Percentiles rank a stretch among this genome's conserved stretches.
phyloP scores from a whole-genome alignment of 2,329 filamentous ascomycete genomes.

The Verticillium klebahnii region DNA sequence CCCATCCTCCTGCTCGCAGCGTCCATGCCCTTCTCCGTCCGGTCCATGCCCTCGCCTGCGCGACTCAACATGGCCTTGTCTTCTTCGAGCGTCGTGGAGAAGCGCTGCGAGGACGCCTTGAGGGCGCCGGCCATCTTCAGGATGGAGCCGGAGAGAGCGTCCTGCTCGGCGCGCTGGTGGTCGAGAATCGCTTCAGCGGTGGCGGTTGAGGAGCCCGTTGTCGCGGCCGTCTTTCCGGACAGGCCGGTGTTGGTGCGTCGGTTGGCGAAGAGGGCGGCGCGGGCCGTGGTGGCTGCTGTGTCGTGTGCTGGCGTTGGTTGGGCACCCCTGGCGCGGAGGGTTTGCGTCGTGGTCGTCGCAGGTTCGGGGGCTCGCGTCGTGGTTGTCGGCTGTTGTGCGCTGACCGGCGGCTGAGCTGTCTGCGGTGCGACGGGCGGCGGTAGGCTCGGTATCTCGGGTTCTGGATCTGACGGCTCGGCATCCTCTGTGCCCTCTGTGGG shows the following conservation, averaged over 20 bases:
- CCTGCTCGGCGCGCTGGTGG: slow-evolving; percentile 76
- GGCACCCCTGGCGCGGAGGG: slow-evolving; percentile 26
- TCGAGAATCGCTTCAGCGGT: slow-evolving; percentile 69
- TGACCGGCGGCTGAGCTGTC: neutral
- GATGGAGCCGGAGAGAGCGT: slow-evolving; percentile 76
- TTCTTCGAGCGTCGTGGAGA: slow-evolving; percentile 65
- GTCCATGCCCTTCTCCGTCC: slow-evolving; percentile 71
- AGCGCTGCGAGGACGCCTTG: slow-evolving; percentile 68
- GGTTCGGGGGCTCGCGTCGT: neutral
- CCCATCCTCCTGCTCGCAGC: slow-evolving; percentile 75
- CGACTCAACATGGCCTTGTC: slow-evolving; percentile 68
- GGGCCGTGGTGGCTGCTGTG: slow-evolving; percentile 28
- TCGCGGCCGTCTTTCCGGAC: slow-evolving; percentile 22
- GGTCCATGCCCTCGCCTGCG: slow-evolving; percentile 71
- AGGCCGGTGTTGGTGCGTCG: slow-evolving; percentile 19
- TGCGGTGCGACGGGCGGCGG: neutral
- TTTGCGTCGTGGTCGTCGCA: slow-evolving; percentile 21
- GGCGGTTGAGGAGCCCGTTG: slow-evolving; percentile 36
- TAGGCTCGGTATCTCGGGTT: slow-evolving; percentile 1
- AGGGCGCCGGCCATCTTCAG: slow-evolving; percentile 73
- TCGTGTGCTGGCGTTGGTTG: slow-evolving; percentile 9
- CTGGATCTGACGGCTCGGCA: slow-evolving; percentile 6
- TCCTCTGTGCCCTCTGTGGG: slow-evolving; percentile 16
- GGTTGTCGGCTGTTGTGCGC: neutral
- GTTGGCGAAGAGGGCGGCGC: slow-evolving; percentile 40